Evolutionary conservation across 1,284 basidiomycete genomes (phyloP).

Genomic region (Ganoderma meredithae): DNA sequence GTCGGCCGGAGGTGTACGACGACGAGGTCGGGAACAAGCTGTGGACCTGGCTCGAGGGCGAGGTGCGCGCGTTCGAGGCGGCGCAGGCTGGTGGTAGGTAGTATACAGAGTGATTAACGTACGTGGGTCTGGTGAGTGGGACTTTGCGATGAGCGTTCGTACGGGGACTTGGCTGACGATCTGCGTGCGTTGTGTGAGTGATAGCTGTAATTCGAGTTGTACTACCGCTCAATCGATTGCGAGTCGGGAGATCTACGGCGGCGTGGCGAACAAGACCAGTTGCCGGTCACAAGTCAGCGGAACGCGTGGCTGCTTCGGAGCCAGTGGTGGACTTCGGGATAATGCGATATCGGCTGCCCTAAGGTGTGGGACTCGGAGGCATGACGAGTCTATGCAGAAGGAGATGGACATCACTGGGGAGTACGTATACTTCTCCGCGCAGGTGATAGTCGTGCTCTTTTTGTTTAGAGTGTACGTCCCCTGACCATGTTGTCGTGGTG

Average conservation of each 20-base stretch:
- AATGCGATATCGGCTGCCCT: neutral
- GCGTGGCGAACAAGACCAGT: neutral
- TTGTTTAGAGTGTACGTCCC: neutral
- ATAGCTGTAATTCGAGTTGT: neutral
- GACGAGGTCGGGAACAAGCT: slow-evolving; percentile 42
- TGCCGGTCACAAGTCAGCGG: neutral
- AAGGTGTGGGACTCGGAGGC: neutral
- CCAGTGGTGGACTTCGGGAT: neutral
- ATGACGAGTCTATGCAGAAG: neutral
- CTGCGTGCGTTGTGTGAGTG: neutral
- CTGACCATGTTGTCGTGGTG: neutral
- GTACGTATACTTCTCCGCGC: neutral
- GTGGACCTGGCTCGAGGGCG: slow-evolving; percentile 51
- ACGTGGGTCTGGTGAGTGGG: neutral
- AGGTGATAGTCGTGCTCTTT: neutral
- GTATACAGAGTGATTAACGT: neutral
- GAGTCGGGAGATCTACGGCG: neutral
- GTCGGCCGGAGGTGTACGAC: slow-evolving; percentile 41
- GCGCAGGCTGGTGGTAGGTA: neutral
- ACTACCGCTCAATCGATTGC: neutral
- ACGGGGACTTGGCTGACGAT: neutral
- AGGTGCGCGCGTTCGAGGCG: slow-evolving; percentile 34
- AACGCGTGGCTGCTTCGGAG: too few species aligned
- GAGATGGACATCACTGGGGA: neutral
- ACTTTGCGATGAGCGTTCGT: neutral